Base-by-base conservation (phyloP, 2,329 filamentous ascomycete species). In the Neocucurbitaria cava region DNA sequence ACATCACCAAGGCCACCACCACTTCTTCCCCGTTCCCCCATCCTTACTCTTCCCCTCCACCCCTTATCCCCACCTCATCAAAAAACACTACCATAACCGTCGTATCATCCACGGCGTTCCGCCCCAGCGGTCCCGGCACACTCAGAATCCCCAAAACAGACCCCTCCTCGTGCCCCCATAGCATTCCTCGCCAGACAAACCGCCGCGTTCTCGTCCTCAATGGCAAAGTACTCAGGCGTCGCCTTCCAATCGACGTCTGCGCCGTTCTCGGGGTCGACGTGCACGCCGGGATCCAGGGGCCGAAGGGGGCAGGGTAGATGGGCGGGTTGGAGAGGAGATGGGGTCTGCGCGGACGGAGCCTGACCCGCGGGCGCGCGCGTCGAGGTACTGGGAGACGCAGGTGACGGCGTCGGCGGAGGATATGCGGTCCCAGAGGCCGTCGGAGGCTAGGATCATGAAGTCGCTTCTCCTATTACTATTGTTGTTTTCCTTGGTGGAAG, bases 391-490 rank as follows among this genome's bases (percentile, higher is more conserved):
- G 33, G 79, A 78, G 0, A 88, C 82, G 26, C 86, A 79, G 20
- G 81, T 76, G 1, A 89, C 85, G 0, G 84, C 85, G 59, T 88
- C 77, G 39, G 83, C 77, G 56, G 76, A 86, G 10, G 79, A 80
- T 20, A 89, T 79, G 44, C 78, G 78, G 57, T 90, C 85, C 82
- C 88, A 91, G 1, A 90, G 68, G 0, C 88, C 88, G 61, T 91
- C 88, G 0, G 82, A 85, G 0, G 87, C 88, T 60, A 90, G 77
- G 56, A 91, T 87, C 46, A 89, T 70, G 63, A 90, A 90, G 45
- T 83, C 81, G 41, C 61, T 61, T 24, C 59, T 63, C n/a, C n/a
- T n/a, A n/a, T n/a, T n/a, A n/a, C n/a, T n/a, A n/a, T n/a, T n/a
- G n/a, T n/a, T n/a, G n/a, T n/a, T n/a, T n/a, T n/a, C n/a, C n/a